Percentiles rank a stretch among this genome's conserved stretches.
Conservation (phyloP, 139 green algal species). For the Micractinium conductrix region DNA sequence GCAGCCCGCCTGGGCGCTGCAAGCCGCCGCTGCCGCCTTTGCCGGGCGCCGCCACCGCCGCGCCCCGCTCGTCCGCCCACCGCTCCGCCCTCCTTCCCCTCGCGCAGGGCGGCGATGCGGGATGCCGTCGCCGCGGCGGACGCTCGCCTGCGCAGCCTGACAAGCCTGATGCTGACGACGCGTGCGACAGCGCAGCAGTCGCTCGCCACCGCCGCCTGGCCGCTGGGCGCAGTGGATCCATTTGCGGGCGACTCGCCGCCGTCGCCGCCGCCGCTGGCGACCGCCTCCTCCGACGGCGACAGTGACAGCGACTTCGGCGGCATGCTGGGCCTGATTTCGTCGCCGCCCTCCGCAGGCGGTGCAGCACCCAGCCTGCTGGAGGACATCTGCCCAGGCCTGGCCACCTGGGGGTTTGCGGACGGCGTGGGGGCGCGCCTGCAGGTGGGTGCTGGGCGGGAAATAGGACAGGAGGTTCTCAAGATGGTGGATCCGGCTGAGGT, state of each 20-base stretch:
- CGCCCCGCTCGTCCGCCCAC: too few species aligned
- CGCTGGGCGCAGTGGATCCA: not conserved
- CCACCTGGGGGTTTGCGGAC: too few species aligned
- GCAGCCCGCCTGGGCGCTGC: too few species aligned
- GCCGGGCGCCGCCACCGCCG: too few species aligned
- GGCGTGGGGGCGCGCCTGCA: not conserved
- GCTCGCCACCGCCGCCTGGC: not conserved
- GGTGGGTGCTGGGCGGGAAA: not conserved
- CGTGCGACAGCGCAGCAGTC: not conserved
- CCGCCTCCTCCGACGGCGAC: too few species aligned
- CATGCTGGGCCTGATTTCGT: too few species aligned
- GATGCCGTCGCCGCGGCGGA: not conserved
- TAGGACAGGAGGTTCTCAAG: not conserved
- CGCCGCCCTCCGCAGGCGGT: too few species aligned
- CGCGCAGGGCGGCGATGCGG: too few species aligned
- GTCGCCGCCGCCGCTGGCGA: not conserved
- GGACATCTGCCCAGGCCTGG: too few species aligned
- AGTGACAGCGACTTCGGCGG: not conserved
- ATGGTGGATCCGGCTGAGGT: not conserved
- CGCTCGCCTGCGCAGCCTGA: not conserved
- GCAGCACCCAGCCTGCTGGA: too few species aligned
- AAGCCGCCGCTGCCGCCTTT: not conserved
- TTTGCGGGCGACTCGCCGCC: not conserved
- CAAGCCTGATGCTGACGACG: not conserved
- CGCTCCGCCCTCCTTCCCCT: not conserved